Percentiles rank a stretch among this genome's conserved stretches.
These are phyloP conservation scores for Silene noctiflora DNA, from an alignment of 179 eudicot species.

Conservation along the genomic window DNA sequence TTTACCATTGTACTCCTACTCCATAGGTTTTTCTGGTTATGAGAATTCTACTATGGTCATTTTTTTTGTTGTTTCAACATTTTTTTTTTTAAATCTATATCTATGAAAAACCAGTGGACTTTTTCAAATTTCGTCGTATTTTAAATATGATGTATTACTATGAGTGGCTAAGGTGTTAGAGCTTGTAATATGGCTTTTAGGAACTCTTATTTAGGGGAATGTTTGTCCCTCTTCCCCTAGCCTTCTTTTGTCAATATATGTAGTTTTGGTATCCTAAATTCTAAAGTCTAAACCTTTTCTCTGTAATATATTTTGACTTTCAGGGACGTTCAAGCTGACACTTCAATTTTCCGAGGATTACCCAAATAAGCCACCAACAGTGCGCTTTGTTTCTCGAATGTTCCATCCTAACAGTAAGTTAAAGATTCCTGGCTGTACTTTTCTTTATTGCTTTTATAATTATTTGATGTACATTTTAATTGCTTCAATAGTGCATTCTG, in stretches of 20 bases:
- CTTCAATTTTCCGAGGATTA: slow-evolving; percentile 77
- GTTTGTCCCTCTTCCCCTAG: slow-evolving; percentile 1
- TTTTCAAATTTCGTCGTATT: not conserved
- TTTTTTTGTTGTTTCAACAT: not conserved
- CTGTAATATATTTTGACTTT: slow-evolving; percentile 16
- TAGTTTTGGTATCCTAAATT: not conserved
- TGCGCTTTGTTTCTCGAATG: slow-evolving; percentile 80
- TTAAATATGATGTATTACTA: not conserved
- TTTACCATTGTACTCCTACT: not conserved
- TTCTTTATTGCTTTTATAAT: not conserved
- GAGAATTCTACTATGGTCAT: not conserved
- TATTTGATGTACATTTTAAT: not conserved
- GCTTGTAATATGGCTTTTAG: not conserved
- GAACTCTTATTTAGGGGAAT: not conserved
- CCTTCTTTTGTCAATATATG: not conserved
- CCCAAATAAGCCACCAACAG: slow-evolving; percentile 82
- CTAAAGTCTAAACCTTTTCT: slow-evolving; percentile 10
- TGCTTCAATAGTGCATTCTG: not conserved
- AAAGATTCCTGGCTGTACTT: not conserved
- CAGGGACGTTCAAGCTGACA: slow-evolving; percentile 79
- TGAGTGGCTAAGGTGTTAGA: not conserved
- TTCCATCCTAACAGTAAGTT: slow-evolving; percentile 82
- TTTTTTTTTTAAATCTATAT: not conserved
- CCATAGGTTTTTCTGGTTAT: not conserved
- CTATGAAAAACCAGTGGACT: not conserved